Conservation (phyloP, 352 stramenopile species). For the Pythium sukuiense region DNA sequence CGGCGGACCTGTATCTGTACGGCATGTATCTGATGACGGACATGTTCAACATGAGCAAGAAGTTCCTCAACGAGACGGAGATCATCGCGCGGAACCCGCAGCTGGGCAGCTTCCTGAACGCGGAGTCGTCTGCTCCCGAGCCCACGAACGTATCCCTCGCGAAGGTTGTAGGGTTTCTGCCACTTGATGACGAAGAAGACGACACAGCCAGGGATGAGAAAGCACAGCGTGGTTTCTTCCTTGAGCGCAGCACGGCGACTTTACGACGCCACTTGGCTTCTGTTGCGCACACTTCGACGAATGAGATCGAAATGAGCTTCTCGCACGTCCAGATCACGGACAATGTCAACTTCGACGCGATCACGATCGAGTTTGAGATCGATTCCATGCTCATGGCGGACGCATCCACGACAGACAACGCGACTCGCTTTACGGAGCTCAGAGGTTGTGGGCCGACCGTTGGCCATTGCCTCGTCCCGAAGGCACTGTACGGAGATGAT, state of each 20-base stretch:
- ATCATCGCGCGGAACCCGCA: background rate
- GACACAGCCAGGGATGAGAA: background rate
- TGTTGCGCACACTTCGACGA: background rate
- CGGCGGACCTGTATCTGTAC: slow-evolving; percentile 5
- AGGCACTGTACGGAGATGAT: background rate
- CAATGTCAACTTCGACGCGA: background rate
- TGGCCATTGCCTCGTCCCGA: background rate
- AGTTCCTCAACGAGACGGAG: background rate
- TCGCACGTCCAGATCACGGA: slow-evolving; percentile 9
- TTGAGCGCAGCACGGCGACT: background rate
- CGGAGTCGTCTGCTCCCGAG: too few species aligned
- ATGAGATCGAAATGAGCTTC: background rate
- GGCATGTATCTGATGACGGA: background rate
- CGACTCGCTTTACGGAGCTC: background rate
- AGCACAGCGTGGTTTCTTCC: slow-evolving; percentile 1
- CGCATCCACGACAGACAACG: background rate
- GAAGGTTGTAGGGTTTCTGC: background rate
- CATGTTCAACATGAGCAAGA: background rate
- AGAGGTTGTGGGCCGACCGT: background rate
- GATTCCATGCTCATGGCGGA: background rate
- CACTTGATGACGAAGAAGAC: background rate
- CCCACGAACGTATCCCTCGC: background rate
- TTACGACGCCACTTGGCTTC: background rate
- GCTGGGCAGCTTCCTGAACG: background rate
- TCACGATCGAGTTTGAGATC: slow-evolving; percentile 11